Evolutionary conservation across 2,329 filamentous ascomycete species (phyloP), one percentile per base, ranked within the genome.

Genomic region (Aspergillus sp.): DNA sequence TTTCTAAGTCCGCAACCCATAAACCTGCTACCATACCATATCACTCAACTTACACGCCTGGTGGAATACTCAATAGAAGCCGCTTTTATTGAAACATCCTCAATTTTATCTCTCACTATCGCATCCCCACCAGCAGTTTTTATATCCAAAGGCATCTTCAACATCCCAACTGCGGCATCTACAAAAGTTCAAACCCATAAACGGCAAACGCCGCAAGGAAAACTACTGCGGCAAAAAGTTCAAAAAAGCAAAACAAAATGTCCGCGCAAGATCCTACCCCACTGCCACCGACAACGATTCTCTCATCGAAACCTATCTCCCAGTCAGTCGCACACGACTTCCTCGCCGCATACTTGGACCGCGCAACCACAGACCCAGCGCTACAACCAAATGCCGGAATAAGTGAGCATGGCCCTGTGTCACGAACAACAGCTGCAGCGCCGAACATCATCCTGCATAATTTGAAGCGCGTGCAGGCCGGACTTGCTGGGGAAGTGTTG

Each of bases 381-480:
- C 70, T 77, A 11, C 76, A 79, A 57, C 77, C 77, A 27, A 78
- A 76, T 58, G 74, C 77, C 27, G 71, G 72, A 56, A 76, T 79
- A 58, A 77, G 73, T 52, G 75, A 76, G 53, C 71, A 76, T 49
- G 77, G 77, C 2, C 77, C 77, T 37, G 66, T 76, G 52, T 75
- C 75, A 25, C 74, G 73, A 52, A 76, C 72, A 35, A 74, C 76
- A 12, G 71, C 74, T 40, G 69, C 73, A 3, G 71, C 74, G 21
- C 74, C 75, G 1, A 78, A 77, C 33, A 66, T 79, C 19, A 74
- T 76, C 23, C 66, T 79, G 44, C 77, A 79, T 66, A 78, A 77
- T 58, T 63, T 79, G 54, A 76, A 76, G 67, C 76, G 77, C 45
- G 74, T 79, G 35, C 73, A 78, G 65, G 75, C 76, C 2, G 77